Evolutionary conservation across 306 rosid genomes (phyloP), one percentile per base, ranked within the genome.

Genomic region (Trifolium pratense): DNA sequence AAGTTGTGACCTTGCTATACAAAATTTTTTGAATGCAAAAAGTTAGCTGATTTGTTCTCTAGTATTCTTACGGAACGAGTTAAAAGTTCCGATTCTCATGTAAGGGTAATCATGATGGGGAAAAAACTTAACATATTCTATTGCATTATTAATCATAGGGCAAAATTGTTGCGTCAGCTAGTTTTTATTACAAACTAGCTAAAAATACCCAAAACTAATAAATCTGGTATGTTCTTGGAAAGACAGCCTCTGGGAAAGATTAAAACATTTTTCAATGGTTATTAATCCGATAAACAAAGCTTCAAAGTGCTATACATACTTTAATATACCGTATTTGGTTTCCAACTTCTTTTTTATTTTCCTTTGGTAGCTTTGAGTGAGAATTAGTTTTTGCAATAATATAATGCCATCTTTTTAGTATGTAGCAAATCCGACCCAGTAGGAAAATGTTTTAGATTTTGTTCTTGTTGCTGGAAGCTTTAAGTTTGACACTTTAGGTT

Each of bases 11-110:
- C 79, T 68, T 42, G 59, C 9, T 14, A 26, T 29, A 49, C 68
- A 65, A 74, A 71, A 64, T 49, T n/a, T 39, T 52, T 78, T 56
- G 51, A 51, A 74, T 25, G 32, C 39, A 46, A 67, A 68, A 43
- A 11, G 23, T 51, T 31, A 7, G 37, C 7, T 66, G 45, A 43
- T 43, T 51, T 32, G 57, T 73, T 45, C 14, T 77, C 34, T 59
- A 65, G 46, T 62, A 68, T 52, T 73, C 25, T 67, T 23, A 25
- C n/a, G 20, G 23, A 68, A 61, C 69, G 68, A 62, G 49, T 39
- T 53, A 55, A 40, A 72, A 57, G 55, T 49, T 36, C 9, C 10
- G 46, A 68, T 68, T 68, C 58, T 29, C 37, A 16, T 31, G 46
- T 29, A 68, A 68, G 45, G 31, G 73, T 49, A 42, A 65, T 42